These are phyloP conservation scores for Pseudocercospora vitis DNA, from an alignment of 2,329 filamentous ascomycete genomes.

Conservation along the genomic window DNA sequence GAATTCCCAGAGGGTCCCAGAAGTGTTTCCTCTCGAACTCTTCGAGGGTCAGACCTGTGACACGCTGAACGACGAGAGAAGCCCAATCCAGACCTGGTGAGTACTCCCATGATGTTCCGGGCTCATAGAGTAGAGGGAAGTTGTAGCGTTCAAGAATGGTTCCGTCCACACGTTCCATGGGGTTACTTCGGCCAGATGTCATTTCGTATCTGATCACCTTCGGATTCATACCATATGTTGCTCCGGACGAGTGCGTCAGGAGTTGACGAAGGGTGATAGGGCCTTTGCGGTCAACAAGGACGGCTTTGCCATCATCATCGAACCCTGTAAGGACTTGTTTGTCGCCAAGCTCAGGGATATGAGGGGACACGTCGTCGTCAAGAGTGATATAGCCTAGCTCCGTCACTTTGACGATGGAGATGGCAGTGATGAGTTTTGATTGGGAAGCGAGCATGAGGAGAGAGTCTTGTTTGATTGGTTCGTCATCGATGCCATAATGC, in stretches of 20 bases:
- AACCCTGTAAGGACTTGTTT: conserved; percentile 53
- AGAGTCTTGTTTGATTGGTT: conserved; percentile 34
- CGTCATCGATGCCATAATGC: conserved; percentile 21
- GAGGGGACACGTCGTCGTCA: conserved; percentile 46
- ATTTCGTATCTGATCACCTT: conserved; percentile 32
- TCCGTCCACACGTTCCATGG: conserved; percentile 10
- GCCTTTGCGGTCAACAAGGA: conserved; percentile 36
- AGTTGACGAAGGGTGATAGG: conserved; percentile 54
- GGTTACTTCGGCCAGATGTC: conserved; percentile 17
- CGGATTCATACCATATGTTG: conserved; percentile 46
- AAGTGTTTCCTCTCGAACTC: conserved; percentile 49
- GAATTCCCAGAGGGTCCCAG: conserved; percentile 47
- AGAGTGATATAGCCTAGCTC: conserved; percentile 53
- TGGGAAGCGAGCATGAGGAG: conserved; percentile 37
- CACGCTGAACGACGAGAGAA: conserved; percentile 52
- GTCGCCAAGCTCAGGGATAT: conserved; percentile 52
- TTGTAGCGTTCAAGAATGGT: conserved; percentile 47
- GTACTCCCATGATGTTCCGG: conserved; percentile 55
- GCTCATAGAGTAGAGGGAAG: conserved; percentile 53
- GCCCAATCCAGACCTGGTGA: conserved; percentile 53
- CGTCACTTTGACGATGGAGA: conserved; percentile 57
- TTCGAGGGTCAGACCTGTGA: conserved; percentile 47
- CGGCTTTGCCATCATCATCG: conserved; percentile 42
- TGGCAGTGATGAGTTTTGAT: conserved; percentile 52
- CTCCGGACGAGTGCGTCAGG: conserved; percentile 54